phyloP scores from a whole-genome alignment of 257 asterid genomes.

The Haberlea rhodopensis region DNA sequence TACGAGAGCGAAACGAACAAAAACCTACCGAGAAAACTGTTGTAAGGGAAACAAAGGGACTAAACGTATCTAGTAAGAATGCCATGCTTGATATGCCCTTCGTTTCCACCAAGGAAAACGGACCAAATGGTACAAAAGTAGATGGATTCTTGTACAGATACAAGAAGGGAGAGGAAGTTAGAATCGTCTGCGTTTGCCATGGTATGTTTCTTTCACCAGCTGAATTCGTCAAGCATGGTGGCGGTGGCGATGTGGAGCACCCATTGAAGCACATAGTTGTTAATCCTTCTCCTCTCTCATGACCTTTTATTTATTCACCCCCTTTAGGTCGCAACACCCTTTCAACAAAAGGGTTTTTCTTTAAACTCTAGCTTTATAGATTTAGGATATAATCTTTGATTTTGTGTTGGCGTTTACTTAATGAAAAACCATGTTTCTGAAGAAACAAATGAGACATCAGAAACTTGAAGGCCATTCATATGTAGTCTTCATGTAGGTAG shows the following conservation, averaged over 20 bases:
- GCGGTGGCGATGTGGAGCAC: conserved; percentile 64
- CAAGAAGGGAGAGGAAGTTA: conserved; percentile 69
- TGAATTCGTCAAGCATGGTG: conserved; percentile 73
- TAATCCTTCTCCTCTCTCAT: conserved; percentile 49
- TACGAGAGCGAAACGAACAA: conserved; percentile 20
- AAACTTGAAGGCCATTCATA: neutral
- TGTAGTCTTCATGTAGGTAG: neutral
- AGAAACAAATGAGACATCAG: neutral
- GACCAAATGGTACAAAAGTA: conserved; percentile 48
- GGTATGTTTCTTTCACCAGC: conserved; percentile 74
- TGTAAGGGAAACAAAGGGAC: conserved; percentile 17
- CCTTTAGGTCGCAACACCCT: neutral
- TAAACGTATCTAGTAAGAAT: conserved; percentile 28
- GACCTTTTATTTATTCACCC: neutral
- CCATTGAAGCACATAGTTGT: conserved; percentile 75
- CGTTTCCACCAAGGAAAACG: conserved; percentile 53
- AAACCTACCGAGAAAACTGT: conserved; percentile 14
- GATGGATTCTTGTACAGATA: conserved; percentile 72
- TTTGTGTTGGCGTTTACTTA: neutral
- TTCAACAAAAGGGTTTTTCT: neutral
- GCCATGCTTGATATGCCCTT: conserved; percentile 61
- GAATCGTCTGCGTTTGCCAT: conserved; percentile 80
- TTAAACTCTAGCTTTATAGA: neutral
- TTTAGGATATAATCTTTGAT: neutral
- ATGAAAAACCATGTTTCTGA: neutral